These are phyloP conservation scores for Epichloe coenophiala DNA, from an alignment of 2,329 filamentous ascomycete genomes.

Conservation along the genomic window DNA sequence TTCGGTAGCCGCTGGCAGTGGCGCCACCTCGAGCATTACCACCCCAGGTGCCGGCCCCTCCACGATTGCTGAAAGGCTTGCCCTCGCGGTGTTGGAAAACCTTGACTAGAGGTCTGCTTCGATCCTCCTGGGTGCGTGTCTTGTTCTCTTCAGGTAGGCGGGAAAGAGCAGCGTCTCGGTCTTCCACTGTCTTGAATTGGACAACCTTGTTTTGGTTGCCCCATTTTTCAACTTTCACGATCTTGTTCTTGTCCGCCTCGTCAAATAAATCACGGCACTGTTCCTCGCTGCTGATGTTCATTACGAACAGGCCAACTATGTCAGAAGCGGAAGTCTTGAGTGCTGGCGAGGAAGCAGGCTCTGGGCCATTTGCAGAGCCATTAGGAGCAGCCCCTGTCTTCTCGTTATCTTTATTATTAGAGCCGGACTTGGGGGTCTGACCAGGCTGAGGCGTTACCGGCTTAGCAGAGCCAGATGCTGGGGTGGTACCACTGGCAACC, in stretches of 20 bases:
- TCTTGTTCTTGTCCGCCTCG: slow-evolving; percentile 72
- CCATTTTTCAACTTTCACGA: slow-evolving; percentile 66
- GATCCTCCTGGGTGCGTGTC: slow-evolving; percentile 56
- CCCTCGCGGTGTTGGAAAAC: slow-evolving; percentile 61
- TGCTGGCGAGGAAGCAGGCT: slow-evolving; percentile 42
- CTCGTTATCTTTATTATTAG: slow-evolving; percentile 39
- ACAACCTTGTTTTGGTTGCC: slow-evolving; percentile 72
- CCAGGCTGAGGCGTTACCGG: slow-evolving; percentile 36
- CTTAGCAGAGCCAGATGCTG: slow-evolving; percentile 23
- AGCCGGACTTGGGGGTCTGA: slow-evolving; percentile 26
- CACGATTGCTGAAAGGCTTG: slow-evolving; percentile 42
- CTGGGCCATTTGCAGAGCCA: slow-evolving; percentile 37
- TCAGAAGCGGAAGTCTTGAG: slow-evolving; percentile 48
- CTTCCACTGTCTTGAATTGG: slow-evolving; percentile 66
- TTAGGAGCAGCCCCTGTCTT: slow-evolving; percentile 38
- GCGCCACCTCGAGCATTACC: slow-evolving; percentile 49
- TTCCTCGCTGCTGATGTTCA: slow-evolving; percentile 71
- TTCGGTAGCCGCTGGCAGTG: slow-evolving; percentile 63
- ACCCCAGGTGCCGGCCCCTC: slow-evolving; percentile 55
- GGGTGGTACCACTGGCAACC: slow-evolving; percentile 22
- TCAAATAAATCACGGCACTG: slow-evolving; percentile 70
- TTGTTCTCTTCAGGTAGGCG: slow-evolving; percentile 65
- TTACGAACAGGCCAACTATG: slow-evolving; percentile 79
- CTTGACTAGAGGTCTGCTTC: slow-evolving; percentile 69
- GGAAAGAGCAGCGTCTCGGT: slow-evolving; percentile 67